Percentiles rank a stretch among this genome's conserved stretches.
phyloP scores from a whole-genome alignment of 768 basidiomycete species.

The Podaxis sp. region DNA sequence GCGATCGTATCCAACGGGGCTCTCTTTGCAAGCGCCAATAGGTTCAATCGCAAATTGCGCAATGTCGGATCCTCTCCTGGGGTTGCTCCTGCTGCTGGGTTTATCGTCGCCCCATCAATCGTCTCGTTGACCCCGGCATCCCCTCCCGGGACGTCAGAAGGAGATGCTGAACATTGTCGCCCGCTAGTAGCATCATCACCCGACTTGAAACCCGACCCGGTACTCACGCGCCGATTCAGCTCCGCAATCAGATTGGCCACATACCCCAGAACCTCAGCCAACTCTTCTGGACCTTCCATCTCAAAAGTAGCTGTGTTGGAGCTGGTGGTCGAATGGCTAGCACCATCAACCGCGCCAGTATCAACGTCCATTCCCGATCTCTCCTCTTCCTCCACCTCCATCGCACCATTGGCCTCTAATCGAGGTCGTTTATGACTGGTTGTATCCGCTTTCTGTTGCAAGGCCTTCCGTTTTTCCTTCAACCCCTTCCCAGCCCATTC shows the following conservation, averaged over 20 bases:
- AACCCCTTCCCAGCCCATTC: slow-evolving; percentile 50
- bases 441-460: slow-evolving; percentile 13
- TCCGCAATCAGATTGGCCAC: slow-evolving; percentile 52
- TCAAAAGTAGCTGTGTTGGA: slow-evolving; percentile 26
- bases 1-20: slow-evolving; percentile 75
- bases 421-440: slow-evolving; percentile 12
- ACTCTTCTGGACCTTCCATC: slow-evolving; percentile 46
- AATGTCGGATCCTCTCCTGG: slow-evolving; percentile 47
- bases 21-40: slow-evolving; percentile 75
- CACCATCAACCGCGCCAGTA: background rate
- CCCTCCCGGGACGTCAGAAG: background rate
- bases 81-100: background rate
- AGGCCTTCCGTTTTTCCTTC: slow-evolving; percentile 31
- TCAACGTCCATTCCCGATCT: slow-evolving; percentile 29
- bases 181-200: background rate
- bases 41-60: slow-evolving; percentile 65
- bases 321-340: slow-evolving; percentile 12
- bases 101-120: background rate
- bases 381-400: slow-evolving; percentile 31
- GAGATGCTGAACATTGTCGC: background rate
- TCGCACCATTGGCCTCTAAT: slow-evolving; percentile 15
- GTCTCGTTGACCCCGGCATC: slow-evolving; percentile 1
- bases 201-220: background rate
- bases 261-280: slow-evolving; percentile 57
- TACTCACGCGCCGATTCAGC: slow-evolving; percentile 34